phyloP scores from a whole-genome alignment of 2,329 filamentous ascomycete genomes.

The Tricladium varicosporioides region DNA sequence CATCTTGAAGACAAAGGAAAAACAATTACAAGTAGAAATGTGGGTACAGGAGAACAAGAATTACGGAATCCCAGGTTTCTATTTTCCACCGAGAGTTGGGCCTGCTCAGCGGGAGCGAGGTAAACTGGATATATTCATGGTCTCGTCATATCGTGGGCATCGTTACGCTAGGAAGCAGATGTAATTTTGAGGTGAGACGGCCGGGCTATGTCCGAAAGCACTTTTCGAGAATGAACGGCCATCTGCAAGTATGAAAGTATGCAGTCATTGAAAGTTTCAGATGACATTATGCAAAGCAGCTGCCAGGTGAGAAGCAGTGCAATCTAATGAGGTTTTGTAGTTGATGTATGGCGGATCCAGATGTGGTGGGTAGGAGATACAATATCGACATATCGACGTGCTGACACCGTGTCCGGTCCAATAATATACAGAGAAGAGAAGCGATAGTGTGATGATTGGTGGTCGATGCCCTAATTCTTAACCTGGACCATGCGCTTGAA shows the following conservation, averaged over 20 bases:
- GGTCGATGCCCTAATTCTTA: conserved; percentile 19
- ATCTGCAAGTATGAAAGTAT: conserved; percentile 15
- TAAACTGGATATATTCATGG: conserved; percentile 25
- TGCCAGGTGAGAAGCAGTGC: conserved; percentile 16
- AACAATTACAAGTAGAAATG: conserved; percentile 11
- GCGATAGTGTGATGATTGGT: conserved; percentile 8
- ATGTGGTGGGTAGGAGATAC: conserved; percentile 23
- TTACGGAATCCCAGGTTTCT: conserved; percentile 17
- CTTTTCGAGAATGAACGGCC: conserved; percentile 9
- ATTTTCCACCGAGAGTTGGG: conserved; percentile 7
- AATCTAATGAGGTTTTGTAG: conserved; percentile 23
- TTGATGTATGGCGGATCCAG: conserved; percentile 23
- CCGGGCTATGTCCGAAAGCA: conserved; percentile 7
- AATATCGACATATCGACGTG: conserved; percentile 22
- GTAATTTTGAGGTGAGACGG: conserved; percentile 13
- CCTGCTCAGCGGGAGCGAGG: conserved; percentile 12
- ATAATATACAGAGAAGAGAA: conserved; percentile 35
- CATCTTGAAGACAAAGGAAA: conserved; percentile 6
- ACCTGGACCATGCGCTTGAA: conserved; percentile 31
- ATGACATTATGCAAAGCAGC: conserved; percentile 20
- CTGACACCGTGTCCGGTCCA: conserved; percentile 27
- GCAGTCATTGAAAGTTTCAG: conserved; percentile 11
- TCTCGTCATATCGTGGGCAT: conserved; percentile 31
- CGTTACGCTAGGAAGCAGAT: conserved; percentile 29
- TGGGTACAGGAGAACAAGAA: conserved; percentile 14